Percentiles rank a stretch among this genome's conserved stretches.
Conservation (phyloP, 148 eudicot species). For the Diospyros lotus region DNA sequence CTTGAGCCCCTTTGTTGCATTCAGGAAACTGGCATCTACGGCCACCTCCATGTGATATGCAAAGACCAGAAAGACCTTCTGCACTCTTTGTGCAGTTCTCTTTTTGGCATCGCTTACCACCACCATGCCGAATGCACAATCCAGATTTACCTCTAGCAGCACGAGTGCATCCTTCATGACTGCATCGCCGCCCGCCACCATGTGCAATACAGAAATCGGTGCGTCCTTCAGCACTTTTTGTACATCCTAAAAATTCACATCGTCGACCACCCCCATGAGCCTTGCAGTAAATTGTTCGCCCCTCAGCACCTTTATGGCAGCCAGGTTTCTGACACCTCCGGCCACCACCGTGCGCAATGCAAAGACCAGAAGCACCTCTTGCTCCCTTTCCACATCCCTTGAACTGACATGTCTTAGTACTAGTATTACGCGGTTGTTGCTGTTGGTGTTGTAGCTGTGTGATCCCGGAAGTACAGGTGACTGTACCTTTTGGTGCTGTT, state of each 20-base stretch:
- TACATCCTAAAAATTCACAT: conserved; percentile 81
- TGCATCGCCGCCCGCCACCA: conserved; percentile 91
- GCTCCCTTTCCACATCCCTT: conserved; percentile 88
- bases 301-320: conserved; percentile 97
- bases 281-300: conserved; percentile 94
- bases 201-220: conserved; percentile 92
- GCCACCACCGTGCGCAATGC: conserved; percentile 99
- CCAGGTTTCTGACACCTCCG: conserved; percentile 87
- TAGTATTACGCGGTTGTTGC: conserved; percentile 44
- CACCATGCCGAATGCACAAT: conserved; percentile 91
- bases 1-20: conserved; percentile 93
- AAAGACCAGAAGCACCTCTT: conserved; percentile 93
- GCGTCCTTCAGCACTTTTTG: conserved; percentile 94
- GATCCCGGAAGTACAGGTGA: conserved; percentile 80
- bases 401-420: conserved; percentile 70
- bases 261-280: conserved; percentile 98
- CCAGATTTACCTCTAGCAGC: conserved; percentile 97
- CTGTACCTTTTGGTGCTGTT: conserved; percentile 63
- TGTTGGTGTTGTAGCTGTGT: conserved; percentile 40
- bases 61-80: conserved; percentile 92
- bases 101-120: conserved; percentile 89
- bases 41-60: conserved; percentile 98
- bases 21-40: conserved; percentile 78
- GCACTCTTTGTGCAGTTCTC: conserved; percentile 90
- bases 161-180: conserved; percentile 71